These are phyloP conservation scores for Moniliophthora roreri DNA, from an alignment of 1,284 basidiomycete species.

Conservation along the genomic window DNA sequence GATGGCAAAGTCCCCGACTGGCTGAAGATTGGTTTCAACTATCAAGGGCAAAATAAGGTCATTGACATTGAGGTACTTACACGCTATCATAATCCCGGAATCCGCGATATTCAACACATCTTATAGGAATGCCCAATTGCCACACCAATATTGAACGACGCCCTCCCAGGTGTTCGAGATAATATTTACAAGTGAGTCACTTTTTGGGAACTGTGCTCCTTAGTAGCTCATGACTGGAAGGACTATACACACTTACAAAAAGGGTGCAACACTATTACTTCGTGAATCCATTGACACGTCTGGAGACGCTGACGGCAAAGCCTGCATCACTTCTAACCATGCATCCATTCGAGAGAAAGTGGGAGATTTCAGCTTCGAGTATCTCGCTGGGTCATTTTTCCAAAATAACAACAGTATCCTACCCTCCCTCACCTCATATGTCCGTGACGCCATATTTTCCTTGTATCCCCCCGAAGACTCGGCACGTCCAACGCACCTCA, in stretches of 20 bases:
- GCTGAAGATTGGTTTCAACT: conserved; percentile 90
- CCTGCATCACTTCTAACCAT: conserved; percentile 86
- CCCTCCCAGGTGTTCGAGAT: conserved; percentile 61
- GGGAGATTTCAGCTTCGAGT: conserved; percentile 82
- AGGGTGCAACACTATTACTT: conserved; percentile 88
- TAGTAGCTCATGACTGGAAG: conserved; percentile 37
- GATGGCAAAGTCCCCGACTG: conserved; percentile 47
- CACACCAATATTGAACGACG: conserved; percentile 78
- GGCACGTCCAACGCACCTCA: conserved; percentile 70
- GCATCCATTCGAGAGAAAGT: conserved; percentile 84
- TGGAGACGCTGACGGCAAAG: conserved; percentile 46
- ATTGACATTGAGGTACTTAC: conserved; percentile 87
- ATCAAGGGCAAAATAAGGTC: conserved; percentile 72
- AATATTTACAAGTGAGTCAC: conserved; percentile 66
- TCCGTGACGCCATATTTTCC: conserved; percentile 72
- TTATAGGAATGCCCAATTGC: conserved; percentile 90
- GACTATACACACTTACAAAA: conserved; percentile 81
- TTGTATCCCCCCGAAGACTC: conserved; percentile 20
- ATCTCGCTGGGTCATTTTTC: conserved; percentile 90
- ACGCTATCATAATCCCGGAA: background rate
- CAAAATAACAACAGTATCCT: conserved; percentile 98
- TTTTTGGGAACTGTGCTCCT: background rate
- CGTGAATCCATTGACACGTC: conserved; percentile 75
- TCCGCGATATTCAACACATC: background rate
- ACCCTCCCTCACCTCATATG: conserved; percentile 79